Evolutionary conservation across 179 eudicot species (phyloP).

Genomic region (Nepenthes alata): DNA sequence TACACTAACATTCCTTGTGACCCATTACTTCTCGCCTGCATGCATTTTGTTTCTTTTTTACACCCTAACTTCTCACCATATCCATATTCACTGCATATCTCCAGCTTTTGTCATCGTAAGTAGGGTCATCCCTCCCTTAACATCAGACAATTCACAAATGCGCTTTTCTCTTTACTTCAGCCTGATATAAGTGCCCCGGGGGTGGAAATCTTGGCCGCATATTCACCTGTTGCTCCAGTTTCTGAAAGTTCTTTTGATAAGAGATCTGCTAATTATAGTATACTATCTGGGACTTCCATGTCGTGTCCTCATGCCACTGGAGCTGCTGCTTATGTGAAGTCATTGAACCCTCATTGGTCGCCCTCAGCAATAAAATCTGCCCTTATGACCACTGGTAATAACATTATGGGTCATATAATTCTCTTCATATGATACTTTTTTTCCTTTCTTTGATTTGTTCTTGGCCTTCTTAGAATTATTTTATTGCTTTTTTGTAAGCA

Average conservation of each 20-base stretch:
- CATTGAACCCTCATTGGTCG: constrained; percentile 27
- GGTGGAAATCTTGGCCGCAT: constrained; percentile 7
- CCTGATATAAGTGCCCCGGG: constrained; percentile 11
- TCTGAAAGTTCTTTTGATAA: not conserved
- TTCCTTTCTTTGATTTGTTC: not conserved
- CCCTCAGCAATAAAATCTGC: constrained; percentile 20
- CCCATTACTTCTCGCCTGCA: not conserved
- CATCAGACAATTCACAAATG: not conserved
- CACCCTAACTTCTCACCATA: too few species aligned
- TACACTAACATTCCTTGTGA: not conserved
- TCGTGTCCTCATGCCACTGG: constrained; percentile 24
- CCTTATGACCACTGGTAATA: constrained; percentile 25
- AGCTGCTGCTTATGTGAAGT: constrained; percentile 24
- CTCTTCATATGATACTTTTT: not conserved
- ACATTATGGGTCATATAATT: not conserved
- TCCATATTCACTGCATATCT: too few species aligned
- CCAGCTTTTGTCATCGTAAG: too few species aligned
- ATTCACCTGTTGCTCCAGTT: not conserved
- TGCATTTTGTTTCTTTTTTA: not conserved
- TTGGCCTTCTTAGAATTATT: too few species aligned
- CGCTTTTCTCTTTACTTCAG: not conserved
- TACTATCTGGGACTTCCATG: constrained; percentile 24
- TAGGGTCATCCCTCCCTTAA: not conserved
- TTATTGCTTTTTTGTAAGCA: constrained; percentile 9
- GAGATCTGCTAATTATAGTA: constrained; percentile 7